Conservation (phyloP, 164 flowering plant genomes). For the Berberis vulgaris region DNA sequence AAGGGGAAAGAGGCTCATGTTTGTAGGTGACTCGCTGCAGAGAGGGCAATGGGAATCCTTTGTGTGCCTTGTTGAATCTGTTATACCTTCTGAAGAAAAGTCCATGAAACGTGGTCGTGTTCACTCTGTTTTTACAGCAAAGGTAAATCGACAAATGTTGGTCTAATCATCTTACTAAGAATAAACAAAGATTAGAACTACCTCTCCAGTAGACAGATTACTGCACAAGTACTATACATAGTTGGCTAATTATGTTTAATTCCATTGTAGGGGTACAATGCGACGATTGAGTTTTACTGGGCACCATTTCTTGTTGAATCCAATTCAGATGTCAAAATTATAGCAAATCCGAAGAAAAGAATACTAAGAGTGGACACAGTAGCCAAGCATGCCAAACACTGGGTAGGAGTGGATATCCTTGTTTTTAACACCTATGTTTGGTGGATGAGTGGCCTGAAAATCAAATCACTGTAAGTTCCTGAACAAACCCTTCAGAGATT, state of each 20-base stretch:
- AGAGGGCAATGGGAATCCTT: slow-evolving; percentile 88
- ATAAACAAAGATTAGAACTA: no score
- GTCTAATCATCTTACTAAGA: no score
- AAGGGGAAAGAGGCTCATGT: slow-evolving; percentile 77
- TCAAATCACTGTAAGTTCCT: slow-evolving; percentile 61
- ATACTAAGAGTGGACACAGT: slow-evolving; percentile 72
- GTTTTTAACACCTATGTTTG: slow-evolving; percentile 90
- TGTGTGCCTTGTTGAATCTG: slow-evolving; percentile 66
- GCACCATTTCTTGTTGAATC: slow-evolving; percentile 83
- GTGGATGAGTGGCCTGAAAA: slow-evolving; percentile 83
- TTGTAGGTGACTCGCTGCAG: slow-evolving; percentile 87
- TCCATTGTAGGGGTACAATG: slow-evolving; percentile 25
- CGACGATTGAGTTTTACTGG: slow-evolving; percentile 89
- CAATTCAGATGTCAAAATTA: slow-evolving; percentile 51
- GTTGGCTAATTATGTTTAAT: background rate
- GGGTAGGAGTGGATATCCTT: slow-evolving; percentile 74
- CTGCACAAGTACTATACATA: no score
- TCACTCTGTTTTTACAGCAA: slow-evolving; percentile 59
- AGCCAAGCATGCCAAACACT: slow-evolving; percentile 59
- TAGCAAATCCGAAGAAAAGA: slow-evolving; percentile 59
- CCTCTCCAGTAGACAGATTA: no score
- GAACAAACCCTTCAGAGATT: no score
- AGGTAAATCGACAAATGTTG: slow-evolving; percentile 28
- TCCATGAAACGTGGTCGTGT: slow-evolving; percentile 46
- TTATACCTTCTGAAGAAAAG: slow-evolving; percentile 48